Conservation (phyloP, 2,329 filamentous ascomycete genomes). For the Alternaria sp. region DNA sequence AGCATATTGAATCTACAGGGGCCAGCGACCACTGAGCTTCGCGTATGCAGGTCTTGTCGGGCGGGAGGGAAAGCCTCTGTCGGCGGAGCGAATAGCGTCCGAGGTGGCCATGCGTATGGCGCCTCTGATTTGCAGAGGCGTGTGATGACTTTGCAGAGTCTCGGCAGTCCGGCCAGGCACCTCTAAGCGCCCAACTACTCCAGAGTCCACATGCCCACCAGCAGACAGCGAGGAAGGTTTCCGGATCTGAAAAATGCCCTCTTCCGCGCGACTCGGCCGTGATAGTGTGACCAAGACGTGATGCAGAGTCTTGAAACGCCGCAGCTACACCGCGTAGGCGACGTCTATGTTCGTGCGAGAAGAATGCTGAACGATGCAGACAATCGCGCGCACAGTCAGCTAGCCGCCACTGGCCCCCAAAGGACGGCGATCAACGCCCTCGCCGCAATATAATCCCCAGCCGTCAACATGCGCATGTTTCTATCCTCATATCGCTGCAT, state of each 20-base stretch:
- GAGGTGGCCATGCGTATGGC: conserved; percentile 13
- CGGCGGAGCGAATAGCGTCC: conserved; percentile 28
- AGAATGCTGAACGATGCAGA: not conserved
- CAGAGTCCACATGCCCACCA: conserved; percentile 17
- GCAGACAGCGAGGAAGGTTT: not conserved
- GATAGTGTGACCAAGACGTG: conserved; percentile 39
- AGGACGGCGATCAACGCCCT: not conserved
- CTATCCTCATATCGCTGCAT: conserved; percentile 21
- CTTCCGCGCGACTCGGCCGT: conserved; percentile 26
- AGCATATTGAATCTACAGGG: conserved; percentile 41
- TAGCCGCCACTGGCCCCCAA: conserved; percentile 7
- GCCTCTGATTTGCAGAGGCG: conserved; percentile 24
- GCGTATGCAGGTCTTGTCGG: conserved; percentile 25
- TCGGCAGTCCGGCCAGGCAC: conserved; percentile 21
- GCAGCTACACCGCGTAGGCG: not conserved
- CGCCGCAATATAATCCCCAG: conserved; percentile 19
- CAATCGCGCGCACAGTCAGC: conserved; percentile 17
- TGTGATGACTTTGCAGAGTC: conserved; percentile 35
- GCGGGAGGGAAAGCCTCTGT: conserved; percentile 34
- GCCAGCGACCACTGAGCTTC: conserved; percentile 37
- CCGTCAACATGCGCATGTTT: conserved; percentile 9
- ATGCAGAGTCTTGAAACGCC: conserved; percentile 18
- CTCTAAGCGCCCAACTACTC: conserved; percentile 41
- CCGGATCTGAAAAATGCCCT: not conserved
- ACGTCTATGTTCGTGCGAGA: not conserved